Conservation (phyloP, 2,329 filamentous ascomycete species). For the Ophiobolus disseminans region DNA sequence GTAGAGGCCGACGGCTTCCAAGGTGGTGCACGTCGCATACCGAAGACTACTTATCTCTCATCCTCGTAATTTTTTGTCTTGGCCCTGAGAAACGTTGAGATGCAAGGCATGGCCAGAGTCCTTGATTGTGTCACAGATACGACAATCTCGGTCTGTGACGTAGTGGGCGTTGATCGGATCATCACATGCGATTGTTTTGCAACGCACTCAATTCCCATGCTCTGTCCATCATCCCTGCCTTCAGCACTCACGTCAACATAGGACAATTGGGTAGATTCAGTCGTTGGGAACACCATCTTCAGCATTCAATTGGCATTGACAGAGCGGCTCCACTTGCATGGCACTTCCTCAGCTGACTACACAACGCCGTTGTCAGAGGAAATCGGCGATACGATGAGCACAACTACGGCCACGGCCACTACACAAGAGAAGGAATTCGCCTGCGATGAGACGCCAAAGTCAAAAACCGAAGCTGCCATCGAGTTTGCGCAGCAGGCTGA, state of each 20-base stretch:
- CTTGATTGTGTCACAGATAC: not conserved
- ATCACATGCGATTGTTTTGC: conserved; percentile 7
- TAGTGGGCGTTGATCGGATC: conserved; percentile 6
- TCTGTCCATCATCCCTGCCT: not conserved
- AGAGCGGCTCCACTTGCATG: conserved; percentile 18
- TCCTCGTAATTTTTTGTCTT: not conserved
- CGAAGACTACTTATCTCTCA: too few relatives aligned
- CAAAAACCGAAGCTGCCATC: conserved; percentile 53
- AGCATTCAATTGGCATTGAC: not conserved
- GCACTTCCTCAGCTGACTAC: conserved; percentile 18
- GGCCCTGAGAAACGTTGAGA: not conserved
- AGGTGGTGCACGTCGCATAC: too few relatives aligned
- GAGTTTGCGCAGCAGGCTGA: conserved; percentile 68
- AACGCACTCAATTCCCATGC: not conserved
- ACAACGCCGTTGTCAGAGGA: conserved; percentile 27
- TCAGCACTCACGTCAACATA: not conserved
- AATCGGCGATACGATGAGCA: conserved; percentile 31
- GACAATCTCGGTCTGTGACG: conserved; percentile 1
- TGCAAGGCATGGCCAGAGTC: not conserved
- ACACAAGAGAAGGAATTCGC: conserved; percentile 29
- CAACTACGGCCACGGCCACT: conserved; percentile 20
- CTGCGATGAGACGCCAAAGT: conserved; percentile 26
- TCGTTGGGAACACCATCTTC: conserved; percentile 6
- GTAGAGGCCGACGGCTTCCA: too few relatives aligned
- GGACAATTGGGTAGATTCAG: too few relatives aligned